A percentile compares a stretch with the other conserved stretches of the same genome.
phyloP scores from a whole-genome alignment of 2,329 filamentous ascomycete species.

The Parastagonospora nodorum region DNA sequence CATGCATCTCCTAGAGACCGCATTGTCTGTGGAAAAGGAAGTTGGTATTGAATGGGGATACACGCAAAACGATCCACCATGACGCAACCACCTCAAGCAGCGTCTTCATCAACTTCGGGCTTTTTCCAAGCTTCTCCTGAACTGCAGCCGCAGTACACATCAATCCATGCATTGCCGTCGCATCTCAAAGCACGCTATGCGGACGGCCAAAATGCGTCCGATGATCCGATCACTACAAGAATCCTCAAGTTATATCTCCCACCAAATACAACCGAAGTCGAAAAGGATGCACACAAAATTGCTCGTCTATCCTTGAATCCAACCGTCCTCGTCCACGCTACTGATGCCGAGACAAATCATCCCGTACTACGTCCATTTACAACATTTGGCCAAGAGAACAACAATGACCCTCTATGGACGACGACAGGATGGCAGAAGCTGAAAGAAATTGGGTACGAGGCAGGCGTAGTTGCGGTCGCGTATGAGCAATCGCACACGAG shows the following conservation, averaged over 20 bases:
- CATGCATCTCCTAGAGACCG: too few species aligned
- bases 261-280: conserved; percentile 9
- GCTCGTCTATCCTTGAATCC: conserved; percentile 27
- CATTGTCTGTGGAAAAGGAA: too few species aligned
- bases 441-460: conserved; percentile 62
- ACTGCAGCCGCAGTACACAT: conserved; percentile 33
- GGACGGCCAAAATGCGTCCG: conserved; percentile 4
- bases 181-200: not conserved
- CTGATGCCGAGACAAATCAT: conserved; percentile 68
- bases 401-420: conserved; percentile 63
- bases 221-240: conserved; percentile 29
- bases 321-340: conserved; percentile 44
- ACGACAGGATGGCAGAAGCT: conserved; percentile 69
- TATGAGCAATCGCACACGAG: conserved; percentile 60
- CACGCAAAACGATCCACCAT: conserved; percentile 12
- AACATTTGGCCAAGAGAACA: conserved; percentile 62
- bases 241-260: conserved; percentile 33
- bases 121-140: conserved; percentile 38
- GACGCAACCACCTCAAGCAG: conserved; percentile 5
- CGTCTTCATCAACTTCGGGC: conserved; percentile 35
- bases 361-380: conserved; percentile 66
- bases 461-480: conserved; percentile 64
- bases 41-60: too few species aligned
- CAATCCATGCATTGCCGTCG: not conserved
- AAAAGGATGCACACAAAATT: conserved; percentile 22